Evolutionary conservation across 2,329 filamentous ascomycete species (phyloP).

Genomic region (Neonectria sp.): DNA sequence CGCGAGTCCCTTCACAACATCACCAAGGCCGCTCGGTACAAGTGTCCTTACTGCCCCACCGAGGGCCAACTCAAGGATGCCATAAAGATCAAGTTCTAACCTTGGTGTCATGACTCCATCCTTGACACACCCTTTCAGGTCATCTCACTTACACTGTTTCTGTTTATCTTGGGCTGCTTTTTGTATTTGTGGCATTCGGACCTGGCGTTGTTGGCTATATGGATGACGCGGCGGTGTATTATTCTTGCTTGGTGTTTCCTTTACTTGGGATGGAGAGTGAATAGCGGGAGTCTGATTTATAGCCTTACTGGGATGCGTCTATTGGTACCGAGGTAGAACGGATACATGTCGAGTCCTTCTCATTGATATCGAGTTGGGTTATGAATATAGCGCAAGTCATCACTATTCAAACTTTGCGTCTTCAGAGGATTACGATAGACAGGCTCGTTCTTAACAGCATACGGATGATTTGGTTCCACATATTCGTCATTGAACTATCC

Average conservation of each 20-base stretch:
- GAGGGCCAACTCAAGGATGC: constrained; percentile 87
- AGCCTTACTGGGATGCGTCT: constrained; percentile 31
- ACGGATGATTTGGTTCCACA: constrained; percentile 4
- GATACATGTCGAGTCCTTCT: background rate
- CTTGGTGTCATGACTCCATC: background rate
- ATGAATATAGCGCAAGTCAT: background rate
- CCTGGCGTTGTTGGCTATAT: constrained; percentile 31
- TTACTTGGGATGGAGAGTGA: constrained; percentile 27
- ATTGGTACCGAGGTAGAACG: background rate
- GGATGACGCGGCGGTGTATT: constrained; percentile 9
- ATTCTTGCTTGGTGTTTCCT: constrained; percentile 9
- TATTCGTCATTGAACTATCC: constrained; percentile 26
- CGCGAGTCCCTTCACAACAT: constrained; percentile 86
- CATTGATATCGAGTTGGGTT: background rate
- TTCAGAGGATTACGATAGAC: no score
- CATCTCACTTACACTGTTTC: background rate
- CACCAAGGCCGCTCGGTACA: constrained; percentile 85
- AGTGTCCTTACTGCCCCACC: constrained; percentile 95
- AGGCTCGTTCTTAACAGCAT: background rate
- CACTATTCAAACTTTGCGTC: background rate
- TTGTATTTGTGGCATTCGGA: constrained; percentile 12
- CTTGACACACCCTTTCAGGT: background rate
- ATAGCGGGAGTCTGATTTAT: constrained; percentile 39
- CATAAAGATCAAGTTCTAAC: constrained; percentile 76
- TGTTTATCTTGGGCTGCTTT: constrained; percentile 4